Percentiles rank a stretch among this genome's conserved stretches.
phyloP scores from a whole-genome alignment of 2,329 filamentous ascomycete species.

The Metarhizium sp. region DNA sequence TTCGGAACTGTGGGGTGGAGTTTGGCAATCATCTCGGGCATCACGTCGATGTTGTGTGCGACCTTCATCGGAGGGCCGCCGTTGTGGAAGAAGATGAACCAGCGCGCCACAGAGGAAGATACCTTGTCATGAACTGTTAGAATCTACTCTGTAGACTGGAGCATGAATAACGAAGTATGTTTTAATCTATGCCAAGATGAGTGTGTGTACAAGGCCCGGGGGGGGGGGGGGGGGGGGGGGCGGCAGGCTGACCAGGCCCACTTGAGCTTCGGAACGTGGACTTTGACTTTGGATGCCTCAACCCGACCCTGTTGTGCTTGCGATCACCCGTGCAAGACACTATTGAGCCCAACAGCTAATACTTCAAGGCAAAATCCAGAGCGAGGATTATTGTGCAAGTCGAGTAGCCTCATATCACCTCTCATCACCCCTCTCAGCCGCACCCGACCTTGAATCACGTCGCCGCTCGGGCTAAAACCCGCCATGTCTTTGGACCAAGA shows the following conservation, averaged over 20 bases:
- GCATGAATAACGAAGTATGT: neutral
- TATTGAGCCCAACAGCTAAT: too few relatives aligned
- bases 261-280: too few relatives aligned
- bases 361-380: too few relatives aligned
- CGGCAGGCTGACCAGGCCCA: too few relatives aligned
- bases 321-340: too few relatives aligned
- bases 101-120: neutral
- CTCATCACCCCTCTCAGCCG: neutral
- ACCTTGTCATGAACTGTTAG: neutral
- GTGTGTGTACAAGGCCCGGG: too few relatives aligned
- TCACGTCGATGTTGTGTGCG: constrained; percentile 17
- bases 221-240: too few relatives aligned
- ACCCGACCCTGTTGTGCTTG: too few relatives aligned
- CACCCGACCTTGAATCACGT: too few relatives aligned
- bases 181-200: neutral
- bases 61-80: constrained; percentile 20
- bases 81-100: constrained; percentile 5
- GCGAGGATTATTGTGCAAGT: too few relatives aligned
- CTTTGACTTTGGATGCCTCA: too few relatives aligned
- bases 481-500: constrained; percentile 14
- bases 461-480: neutral
- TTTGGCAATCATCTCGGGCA: constrained; percentile 18
- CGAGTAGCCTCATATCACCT: too few relatives aligned
- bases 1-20: constrained; percentile 24
- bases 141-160: neutral